Evolutionary conservation across 129 eudicot genomes (phyloP), one percentile per base, ranked within the genome.

Genomic region (Calendula officinalis): DNA sequence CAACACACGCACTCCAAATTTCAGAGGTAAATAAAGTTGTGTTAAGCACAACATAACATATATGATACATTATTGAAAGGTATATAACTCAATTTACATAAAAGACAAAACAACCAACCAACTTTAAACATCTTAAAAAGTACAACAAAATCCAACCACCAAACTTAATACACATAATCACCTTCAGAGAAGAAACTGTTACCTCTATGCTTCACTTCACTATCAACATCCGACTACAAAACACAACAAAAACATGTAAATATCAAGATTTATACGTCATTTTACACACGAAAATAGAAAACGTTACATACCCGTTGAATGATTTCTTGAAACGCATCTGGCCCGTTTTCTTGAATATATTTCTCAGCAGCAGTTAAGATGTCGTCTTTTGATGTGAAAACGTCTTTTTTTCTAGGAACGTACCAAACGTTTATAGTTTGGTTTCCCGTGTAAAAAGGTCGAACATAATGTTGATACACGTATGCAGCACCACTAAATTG

Each of bases 401-500:
- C 44, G 37, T 81, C 95, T 69, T 88, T 83, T 78, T 80, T 88
- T 50, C 74, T 39, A 9, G 96, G 99, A 40, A 83, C 96, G 60
- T 88, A 70, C 77, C 81, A 88, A 36, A 88, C 57, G 80, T 94
- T 83, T 22, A 86, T 71, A 7, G 74, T 72, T 27, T 71, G 77
- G 2, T 81, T 68, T 27, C 84, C 84, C 4, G 67, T 60, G 42
- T 82, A 77, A 52, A 80, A 65, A 44, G 99, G 96, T 74, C 97
- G 78, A 45, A 94, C 88, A 37, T 78, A 81, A 66, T 81, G 88
- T 66, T 88, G 80, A 43, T 94, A 94, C 5, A 94, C 95, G 68
- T 83, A 86, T 40, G 99, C 81, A 59, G 99, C 99, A 7, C 96
- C 99, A 57, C 86, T 86, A 68, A 94, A 94, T 72, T 83, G 86